Percentiles rank a stretch among this genome's conserved stretches.
These are phyloP conservation scores for Aspergillus felis DNA, from an alignment of 2,329 filamentous ascomycete species.

Conservation along the genomic window DNA sequence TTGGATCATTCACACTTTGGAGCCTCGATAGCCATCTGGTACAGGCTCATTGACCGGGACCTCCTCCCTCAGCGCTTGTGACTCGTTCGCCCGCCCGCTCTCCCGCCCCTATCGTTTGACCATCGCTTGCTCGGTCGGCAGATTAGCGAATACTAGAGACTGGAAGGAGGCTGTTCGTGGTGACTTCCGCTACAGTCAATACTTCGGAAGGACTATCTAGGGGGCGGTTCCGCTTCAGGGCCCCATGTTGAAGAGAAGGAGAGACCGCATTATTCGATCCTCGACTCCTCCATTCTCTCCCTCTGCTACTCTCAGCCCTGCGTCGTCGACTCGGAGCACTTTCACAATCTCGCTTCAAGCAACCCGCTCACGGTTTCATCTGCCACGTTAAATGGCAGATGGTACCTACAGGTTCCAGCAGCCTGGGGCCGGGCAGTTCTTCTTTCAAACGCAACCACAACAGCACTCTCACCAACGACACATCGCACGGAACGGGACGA, in stretches of 20 bases:
- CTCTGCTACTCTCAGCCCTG: constrained; percentile 21
- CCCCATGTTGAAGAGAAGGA: constrained; percentile 50
- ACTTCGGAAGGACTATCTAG: constrained; percentile 12
- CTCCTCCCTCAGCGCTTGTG: constrained; percentile 18
- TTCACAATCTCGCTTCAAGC: constrained; percentile 24
- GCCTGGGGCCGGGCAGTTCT: constrained; percentile 51
- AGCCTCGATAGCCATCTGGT: constrained; percentile 11
- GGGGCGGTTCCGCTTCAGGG: constrained; percentile 34
- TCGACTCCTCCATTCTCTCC: constrained; percentile 33
- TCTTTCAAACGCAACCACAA: constrained; percentile 43
- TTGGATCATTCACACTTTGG: constrained; percentile 5
- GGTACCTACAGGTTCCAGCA: constrained; percentile 53
- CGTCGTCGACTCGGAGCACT: constrained; percentile 19
- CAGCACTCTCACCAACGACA: constrained; percentile 42
- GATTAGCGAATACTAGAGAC: constrained; percentile 5
- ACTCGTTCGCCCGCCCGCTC: constrained; percentile 24
- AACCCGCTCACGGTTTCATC: constrained; percentile 40
- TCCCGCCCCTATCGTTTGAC: constrained; percentile 20
- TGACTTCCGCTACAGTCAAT: constrained; percentile 14
- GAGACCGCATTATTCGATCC: constrained; percentile 37
- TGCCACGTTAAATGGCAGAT: constrained; percentile 53
- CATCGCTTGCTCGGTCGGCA: constrained; percentile 8
- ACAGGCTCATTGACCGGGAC: constrained; percentile 13
- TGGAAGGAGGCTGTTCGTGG: constrained; percentile 11
- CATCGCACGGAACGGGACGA: constrained; percentile 43